phyloP scores from a whole-genome alignment of 371 early-diverging fungal species.

The Cokeromyces recurvatus region DNA sequence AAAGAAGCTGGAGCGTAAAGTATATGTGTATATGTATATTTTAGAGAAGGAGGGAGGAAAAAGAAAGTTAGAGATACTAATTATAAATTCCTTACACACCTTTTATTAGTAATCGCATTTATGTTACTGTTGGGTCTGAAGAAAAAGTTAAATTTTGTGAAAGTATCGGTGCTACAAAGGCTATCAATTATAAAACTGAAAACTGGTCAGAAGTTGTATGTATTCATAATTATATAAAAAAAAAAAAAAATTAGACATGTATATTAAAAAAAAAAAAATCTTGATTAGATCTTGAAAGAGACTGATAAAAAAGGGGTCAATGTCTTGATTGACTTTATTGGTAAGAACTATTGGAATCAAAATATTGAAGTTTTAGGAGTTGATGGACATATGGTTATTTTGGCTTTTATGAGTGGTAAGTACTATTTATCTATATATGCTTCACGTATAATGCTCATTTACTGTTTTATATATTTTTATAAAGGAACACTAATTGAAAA shows the following conservation, averaged over 20 bases:
- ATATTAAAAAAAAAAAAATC: too few species aligned
- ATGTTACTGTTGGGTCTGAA: conserved; percentile 64
- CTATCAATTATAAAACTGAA: conserved; percentile 70
- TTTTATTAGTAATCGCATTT: conserved; percentile 34
- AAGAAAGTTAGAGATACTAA: too few species aligned
- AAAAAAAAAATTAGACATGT: too few species aligned
- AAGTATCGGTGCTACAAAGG: conserved; percentile 65
- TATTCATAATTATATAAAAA: too few species aligned
- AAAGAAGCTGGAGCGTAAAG: conserved; percentile 62
- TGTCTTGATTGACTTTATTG: conserved; percentile 68
- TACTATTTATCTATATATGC: not conserved
- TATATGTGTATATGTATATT: too few species aligned
- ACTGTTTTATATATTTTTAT: not conserved
- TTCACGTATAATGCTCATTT: not conserved
- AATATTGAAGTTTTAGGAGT: conserved; percentile 61
- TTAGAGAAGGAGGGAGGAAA: too few species aligned
- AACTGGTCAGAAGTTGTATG: conserved; percentile 58
- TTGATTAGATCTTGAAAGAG: conserved; percentile 44
- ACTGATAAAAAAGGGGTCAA: conserved; percentile 68
- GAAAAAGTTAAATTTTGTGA: conserved; percentile 67
- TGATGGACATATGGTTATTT: conserved; percentile 73
- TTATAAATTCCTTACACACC: too few species aligned
- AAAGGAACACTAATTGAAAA: conserved; percentile 43
- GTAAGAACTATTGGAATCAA: conserved; percentile 59
- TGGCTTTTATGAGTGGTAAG: conserved; percentile 59